Base-by-base conservation (phyloP, 2,329 filamentous ascomycete species). In the Lachnellula subtilissima region DNA sequence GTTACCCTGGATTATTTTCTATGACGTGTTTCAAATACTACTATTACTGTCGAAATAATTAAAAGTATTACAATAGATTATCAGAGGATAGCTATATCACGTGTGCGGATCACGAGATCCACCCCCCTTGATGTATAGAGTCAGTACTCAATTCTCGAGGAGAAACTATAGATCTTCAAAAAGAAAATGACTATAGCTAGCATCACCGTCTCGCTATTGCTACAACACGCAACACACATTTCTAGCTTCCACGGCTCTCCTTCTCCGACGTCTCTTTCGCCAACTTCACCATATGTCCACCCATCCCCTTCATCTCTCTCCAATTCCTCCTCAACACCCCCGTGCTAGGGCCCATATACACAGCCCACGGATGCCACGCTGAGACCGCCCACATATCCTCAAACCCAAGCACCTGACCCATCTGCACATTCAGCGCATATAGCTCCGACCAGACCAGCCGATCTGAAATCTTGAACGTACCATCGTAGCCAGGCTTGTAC, bases 301-400 rank as follows among this genome's bases (percentile, higher is more conserved):
- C 40, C 50, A 25, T 32, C 52, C 59, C 55, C 8, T 28, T 56
- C 55, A 59, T 56, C 47, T 62, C 52, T 23, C 61, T 58, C 61
- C 63, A 65, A 15, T 54, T 43, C 40, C 61, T 56, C 48, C 63
- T 58, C 45, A 43, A 55, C 4, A 60, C 56, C 5, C 58, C 61
- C 1, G 61, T 65, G 15, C 58, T 64, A 11, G 60, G 60, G 5
- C 61, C 61, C 15, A 59, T 56, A 55, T 65, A 65, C 5, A 63
- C 54, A 52, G 57, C 61, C 56, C 60, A 62, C 2, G 63, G 63
- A 55, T 65, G 61, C n/a, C 54, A 39, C 40, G 19, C 46, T 2
- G 53, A 46, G 36, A 65, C 43, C 5, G 45, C 48, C 55, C 54
- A 63, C 35, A 55, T 56, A 19, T 61, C 57, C 11, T 55, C 46